These are phyloP conservation scores for Phytophthora quininea DNA, from an alignment of 352 stramenopile species.

Conservation along the genomic window DNA sequence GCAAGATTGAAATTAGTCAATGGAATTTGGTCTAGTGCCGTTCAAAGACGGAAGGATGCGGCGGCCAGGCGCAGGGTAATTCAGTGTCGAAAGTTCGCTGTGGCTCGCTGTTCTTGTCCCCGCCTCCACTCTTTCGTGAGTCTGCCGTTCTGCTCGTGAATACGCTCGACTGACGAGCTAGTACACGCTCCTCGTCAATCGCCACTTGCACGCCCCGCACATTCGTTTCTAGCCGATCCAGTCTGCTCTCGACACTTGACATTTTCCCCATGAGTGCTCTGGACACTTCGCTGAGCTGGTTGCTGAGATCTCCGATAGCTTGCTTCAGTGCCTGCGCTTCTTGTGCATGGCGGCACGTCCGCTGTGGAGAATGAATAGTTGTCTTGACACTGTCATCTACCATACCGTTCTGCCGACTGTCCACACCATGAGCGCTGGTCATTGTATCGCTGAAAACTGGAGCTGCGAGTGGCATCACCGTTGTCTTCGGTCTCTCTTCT, in stretches of 20 bases:
- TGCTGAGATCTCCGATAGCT: conserved; percentile 31
- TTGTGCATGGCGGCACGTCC: conserved; percentile 10
- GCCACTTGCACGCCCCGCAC: conserved; percentile 27
- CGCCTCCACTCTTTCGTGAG: not conserved
- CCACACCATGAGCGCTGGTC: not conserved
- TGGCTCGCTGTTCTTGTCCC: not conserved
- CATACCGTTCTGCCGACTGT: not conserved
- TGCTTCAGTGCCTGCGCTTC: conserved; percentile 13
- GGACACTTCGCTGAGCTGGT: conserved; percentile 40
- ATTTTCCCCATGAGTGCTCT: conserved; percentile 42
- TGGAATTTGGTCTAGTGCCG: conserved; percentile 18
- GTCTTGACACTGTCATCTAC: conserved; percentile 11
- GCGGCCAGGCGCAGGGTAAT: conserved; percentile 39
- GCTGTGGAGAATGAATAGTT: not conserved
- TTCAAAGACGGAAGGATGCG: conserved; percentile 47
- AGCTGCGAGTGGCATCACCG: no score
- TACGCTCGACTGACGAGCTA: conserved; percentile 1
- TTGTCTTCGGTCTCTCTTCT: no score
- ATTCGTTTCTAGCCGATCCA: conserved; percentile 39
- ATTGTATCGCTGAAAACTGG: no score
- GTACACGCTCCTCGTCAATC: conserved; percentile 22
- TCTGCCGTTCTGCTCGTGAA: conserved; percentile 1
- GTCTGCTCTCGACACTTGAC: conserved; percentile 39
- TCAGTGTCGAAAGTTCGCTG: conserved; percentile 26
- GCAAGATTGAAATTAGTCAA: not conserved